These are phyloP conservation scores for Diatrype stigma DNA, from an alignment of 2,329 filamentous ascomycete genomes.

Conservation along the genomic window DNA sequence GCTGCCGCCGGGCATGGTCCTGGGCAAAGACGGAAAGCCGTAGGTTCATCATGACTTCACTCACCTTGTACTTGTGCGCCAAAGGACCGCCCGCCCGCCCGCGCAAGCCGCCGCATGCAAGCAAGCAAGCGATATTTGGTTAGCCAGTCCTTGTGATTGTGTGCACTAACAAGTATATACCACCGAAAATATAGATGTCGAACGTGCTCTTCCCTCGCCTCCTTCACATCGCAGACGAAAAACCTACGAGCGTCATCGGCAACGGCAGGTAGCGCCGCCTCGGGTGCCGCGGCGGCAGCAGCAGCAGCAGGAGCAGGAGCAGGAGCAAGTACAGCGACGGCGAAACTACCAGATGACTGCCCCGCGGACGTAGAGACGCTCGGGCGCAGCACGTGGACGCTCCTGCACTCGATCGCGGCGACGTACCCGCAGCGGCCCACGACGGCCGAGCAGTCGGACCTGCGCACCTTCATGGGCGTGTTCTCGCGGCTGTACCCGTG, in stretches of 20 bases:
- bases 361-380: slow-evolving; percentile 86
- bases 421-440: slow-evolving; percentile 73
- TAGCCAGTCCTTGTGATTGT: too few species aligned
- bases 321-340: slow-evolving; percentile 1
- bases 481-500: slow-evolving; percentile 91
- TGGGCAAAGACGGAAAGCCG: slow-evolving; percentile 83
- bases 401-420: slow-evolving; percentile 88
- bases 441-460: slow-evolving; percentile 66
- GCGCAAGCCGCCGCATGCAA: too few species aligned
- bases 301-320: slow-evolving; percentile 23
- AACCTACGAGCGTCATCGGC: slow-evolving; percentile 34
- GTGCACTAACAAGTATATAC: too few species aligned
- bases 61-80: too few species aligned
- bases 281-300: slow-evolving; percentile 28
- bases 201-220: slow-evolving; percentile 61
- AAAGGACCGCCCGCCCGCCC: too few species aligned
- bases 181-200: too few species aligned
- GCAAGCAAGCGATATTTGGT: too few species aligned
- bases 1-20: slow-evolving; percentile 66
- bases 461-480: slow-evolving; percentile 70
- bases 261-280: slow-evolving; percentile 26
- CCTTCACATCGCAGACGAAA: slow-evolving; percentile 54
- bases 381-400: slow-evolving; percentile 86
- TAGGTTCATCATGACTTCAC: slow-evolving; percentile 39
- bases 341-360: slow-evolving; percentile 60